These are phyloP conservation scores for Sanghuangporus weigelae DNA, from an alignment of 1,284 basidiomycete species.

Conservation along the genomic window DNA sequence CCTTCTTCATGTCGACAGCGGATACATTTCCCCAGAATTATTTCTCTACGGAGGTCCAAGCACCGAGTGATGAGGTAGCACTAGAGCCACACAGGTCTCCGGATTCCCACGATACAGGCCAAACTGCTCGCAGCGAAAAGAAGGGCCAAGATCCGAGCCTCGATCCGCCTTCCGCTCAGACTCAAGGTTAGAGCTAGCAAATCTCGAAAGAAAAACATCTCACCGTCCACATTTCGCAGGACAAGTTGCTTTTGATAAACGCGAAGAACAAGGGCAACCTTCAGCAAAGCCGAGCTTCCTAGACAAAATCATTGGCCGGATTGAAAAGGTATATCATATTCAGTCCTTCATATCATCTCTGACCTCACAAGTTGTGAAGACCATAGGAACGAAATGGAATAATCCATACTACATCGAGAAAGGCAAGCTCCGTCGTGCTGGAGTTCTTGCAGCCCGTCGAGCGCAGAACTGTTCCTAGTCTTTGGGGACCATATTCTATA, in stretches of 20 bases:
- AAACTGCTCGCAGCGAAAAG: background rate
- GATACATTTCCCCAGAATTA: background rate
- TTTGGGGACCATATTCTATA: no score
- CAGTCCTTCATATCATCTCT: background rate
- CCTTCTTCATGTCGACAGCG: background rate
- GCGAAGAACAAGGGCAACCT: background rate
- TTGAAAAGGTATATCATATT: conserved; percentile 1
- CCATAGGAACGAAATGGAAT: conserved; percentile 1
- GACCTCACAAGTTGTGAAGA: background rate
- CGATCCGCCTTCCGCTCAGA: background rate
- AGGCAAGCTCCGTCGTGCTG: conserved; percentile 4
- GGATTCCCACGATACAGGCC: background rate
- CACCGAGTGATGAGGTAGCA: background rate
- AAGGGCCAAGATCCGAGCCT: background rate
- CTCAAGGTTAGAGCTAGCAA: background rate
- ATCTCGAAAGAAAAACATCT: background rate
- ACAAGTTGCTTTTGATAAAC: background rate
- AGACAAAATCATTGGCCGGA: background rate
- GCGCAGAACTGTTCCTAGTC: background rate
- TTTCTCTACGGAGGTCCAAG: background rate
- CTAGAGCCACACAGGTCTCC: background rate
- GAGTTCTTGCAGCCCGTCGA: background rate
- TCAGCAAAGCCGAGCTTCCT: background rate
- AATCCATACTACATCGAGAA: background rate
- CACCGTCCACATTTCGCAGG: background rate